phyloP scores from a whole-genome alignment of 805 yeast genomes.

The Yamadazyma laniorum region DNA sequence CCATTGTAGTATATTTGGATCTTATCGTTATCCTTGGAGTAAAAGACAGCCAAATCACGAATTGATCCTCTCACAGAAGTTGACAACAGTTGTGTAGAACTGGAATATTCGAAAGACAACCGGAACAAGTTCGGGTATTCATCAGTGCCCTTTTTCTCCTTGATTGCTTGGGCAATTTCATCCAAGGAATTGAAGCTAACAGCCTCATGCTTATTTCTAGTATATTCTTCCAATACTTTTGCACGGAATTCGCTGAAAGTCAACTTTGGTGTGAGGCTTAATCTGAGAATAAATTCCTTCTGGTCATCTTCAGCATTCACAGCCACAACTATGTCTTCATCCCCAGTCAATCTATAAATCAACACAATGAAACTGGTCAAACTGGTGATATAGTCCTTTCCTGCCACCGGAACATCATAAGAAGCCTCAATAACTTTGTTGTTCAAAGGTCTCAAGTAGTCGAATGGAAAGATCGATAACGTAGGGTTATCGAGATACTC shows the following conservation, averaged over 20 bases:
- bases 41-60: slow-evolving; percentile 63
- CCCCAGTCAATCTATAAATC: slow-evolving; percentile 82
- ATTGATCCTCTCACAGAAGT: slow-evolving; percentile 51
- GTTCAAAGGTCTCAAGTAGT: slow-evolving; percentile 73
- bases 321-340: slow-evolving; percentile 90
- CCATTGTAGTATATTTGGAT: slow-evolving; percentile 67
- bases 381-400: slow-evolving; percentile 47
- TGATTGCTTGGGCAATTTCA: slow-evolving; percentile 54
- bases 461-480: slow-evolving; percentile 83
- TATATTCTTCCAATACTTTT: slow-evolving; percentile 43
- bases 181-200: slow-evolving; percentile 48
- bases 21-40: slow-evolving; percentile 25
- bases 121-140: slow-evolving; percentile 63
- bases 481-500: slow-evolving; percentile 73
- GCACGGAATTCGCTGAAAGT: slow-evolving; percentile 54
- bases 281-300: slow-evolving; percentile 59
- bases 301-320: slow-evolving; percentile 44
- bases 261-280: slow-evolving; percentile 53
- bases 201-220: slow-evolving; percentile 26
- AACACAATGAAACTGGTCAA: slow-evolving; percentile 69
- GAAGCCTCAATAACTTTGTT: slow-evolving; percentile 67
- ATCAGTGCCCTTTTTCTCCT: slow-evolving; percentile 49
- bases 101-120: slow-evolving; percentile 53
- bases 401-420: slow-evolving; percentile 20
- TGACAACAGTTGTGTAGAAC: slow-evolving; percentile 39